Evolutionary conservation across 2,329 filamentous ascomycete genomes (phyloP), one percentile per base, ranked within the genome.

Genomic region (Lomentospora prolificans): DNA sequence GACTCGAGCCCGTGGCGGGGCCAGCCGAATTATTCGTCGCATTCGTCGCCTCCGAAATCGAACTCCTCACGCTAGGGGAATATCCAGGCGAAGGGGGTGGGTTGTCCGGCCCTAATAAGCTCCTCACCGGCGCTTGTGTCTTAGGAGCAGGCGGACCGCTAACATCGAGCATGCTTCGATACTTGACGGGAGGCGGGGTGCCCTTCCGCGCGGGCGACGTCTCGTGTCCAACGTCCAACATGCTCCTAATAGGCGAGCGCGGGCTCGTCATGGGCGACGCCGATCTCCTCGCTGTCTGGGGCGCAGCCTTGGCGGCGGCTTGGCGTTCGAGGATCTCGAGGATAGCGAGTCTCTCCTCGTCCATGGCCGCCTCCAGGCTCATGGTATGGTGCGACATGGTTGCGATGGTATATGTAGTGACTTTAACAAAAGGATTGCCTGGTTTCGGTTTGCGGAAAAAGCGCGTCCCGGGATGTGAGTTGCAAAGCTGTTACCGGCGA

Each of bases 261-360:
- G 84, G 80, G 55, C 72, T 77, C 27, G 71, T 67, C 69, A 78
- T 77, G 58, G 81, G 77, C 60, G 84, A 80, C 19, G 75, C 70
- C 44, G 77, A 76, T 61, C 77, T 72, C 46, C 58, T 69, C 48
- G 61, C 67, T 59, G 64, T 59, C 57, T 70, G 64, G 33, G 67
- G 66, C 41, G 55, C 51, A 50, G 67, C 61, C 63, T 64, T 58
- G 64, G 60, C 55, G 66, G 60, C 39, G 41, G 55, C 58, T 53
- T 71, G 73, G 48, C 77, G 78, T 67, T 87, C 84, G 44, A 90
- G 74, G 59, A 89, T 73, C 51, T 82, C 83, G 61, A 90, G 74
- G 39, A 90, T 84, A 70, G 89, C 86, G 60, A 78, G 76, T 59
- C 86, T 80, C 75, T 92, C 88, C 73, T 90, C 85, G 66, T 90